Evolutionary conservation across 305 asterid genomes (phyloP).

Genomic region (Rubia tinctorum): DNA sequence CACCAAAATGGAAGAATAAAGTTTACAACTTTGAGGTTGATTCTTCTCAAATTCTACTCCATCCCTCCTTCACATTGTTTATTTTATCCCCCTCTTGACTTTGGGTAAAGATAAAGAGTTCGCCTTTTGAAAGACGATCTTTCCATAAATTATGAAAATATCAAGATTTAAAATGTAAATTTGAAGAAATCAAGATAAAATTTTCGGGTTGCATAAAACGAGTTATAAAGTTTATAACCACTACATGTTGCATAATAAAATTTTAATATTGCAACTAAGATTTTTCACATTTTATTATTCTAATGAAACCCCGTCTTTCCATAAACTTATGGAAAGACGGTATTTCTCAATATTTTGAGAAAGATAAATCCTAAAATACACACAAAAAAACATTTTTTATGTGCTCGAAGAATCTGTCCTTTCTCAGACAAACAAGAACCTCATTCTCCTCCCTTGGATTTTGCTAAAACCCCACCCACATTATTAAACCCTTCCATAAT

Average conservation of each 20-base stretch:
- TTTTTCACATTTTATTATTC: too few species aligned
- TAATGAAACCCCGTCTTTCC: too few species aligned
- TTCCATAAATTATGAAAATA: too few species aligned
- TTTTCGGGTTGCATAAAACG: too few species aligned
- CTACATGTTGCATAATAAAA: too few species aligned
- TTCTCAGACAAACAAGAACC: conserved; percentile 20
- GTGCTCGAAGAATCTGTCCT: conserved; percentile 30
- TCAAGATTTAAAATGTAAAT: too few species aligned
- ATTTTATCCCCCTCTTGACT: conserved; percentile 14
- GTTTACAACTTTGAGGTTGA: conserved; percentile 15
- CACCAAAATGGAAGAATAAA: conserved; percentile 10
- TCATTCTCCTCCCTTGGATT: conserved; percentile 1
- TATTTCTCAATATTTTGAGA: too few species aligned
- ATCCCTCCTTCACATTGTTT: not conserved
- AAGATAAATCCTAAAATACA: conserved; percentile 11
- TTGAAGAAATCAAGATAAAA: too few species aligned
- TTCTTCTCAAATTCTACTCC: conserved; percentile 15
- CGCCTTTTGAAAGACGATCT: too few species aligned
- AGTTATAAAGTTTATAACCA: too few species aligned
- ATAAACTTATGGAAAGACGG: too few species aligned
- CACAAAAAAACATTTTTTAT: conserved; percentile 7
- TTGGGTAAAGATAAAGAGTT: conserved; percentile 17
- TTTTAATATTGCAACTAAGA: too few species aligned
- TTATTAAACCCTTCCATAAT: not conserved
- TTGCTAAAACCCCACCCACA: not conserved